Base-by-base conservation (phyloP, 202 grass and related monocot species). In the Schoenoplectus tabernaemontani region DNA sequence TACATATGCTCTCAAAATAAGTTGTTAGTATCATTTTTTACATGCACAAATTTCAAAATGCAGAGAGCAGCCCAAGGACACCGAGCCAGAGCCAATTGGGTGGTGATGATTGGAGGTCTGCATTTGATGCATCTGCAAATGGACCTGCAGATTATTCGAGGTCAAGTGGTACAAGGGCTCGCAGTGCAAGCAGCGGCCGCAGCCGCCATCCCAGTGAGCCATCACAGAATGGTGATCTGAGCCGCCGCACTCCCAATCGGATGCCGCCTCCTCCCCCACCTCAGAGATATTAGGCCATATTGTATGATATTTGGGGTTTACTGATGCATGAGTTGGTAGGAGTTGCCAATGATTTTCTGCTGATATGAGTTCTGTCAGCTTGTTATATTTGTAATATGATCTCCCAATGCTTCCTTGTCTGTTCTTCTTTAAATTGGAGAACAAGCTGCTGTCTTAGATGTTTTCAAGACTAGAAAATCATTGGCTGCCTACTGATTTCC, bases 51-150 rank as follows among this genome's bases (percentile, higher is more conserved):
- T 73, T 36, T 54, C 83, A 8, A 59, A 33, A 50, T 63, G 41
- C 88, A 97, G 93, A 89, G 26, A 90, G 84, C 76, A 89, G 72
- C 72, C 78, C 64, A 7, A 68, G 34, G 38, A 73, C 76, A 86
- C 33, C 6, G 16, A 4, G 47, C 70, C 59, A 1, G 23, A 64
- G 78, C 56, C 59, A 47, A 22, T 80, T 59, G 0, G 59, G 76
- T 78, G 78, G 86, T 28, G 85, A 93, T n/a, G 93, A 93, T 51
- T 91, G 93, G 88, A 93, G 80, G 57, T 91, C 90, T 60, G 90
- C 93, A 86, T 97, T 97, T 75, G 81, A 88, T 22, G 74, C 58
- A 60, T 78, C 57, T 76, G 58, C 85, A 43, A 87, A 78, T 9
- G 84, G 87, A 8, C 75, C 67, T 30, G 41, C 61, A 39, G 81